These are phyloP conservation scores for Kalmusia sp. DNA, from an alignment of 2,329 filamentous ascomycete species.

Conservation along the genomic window DNA sequence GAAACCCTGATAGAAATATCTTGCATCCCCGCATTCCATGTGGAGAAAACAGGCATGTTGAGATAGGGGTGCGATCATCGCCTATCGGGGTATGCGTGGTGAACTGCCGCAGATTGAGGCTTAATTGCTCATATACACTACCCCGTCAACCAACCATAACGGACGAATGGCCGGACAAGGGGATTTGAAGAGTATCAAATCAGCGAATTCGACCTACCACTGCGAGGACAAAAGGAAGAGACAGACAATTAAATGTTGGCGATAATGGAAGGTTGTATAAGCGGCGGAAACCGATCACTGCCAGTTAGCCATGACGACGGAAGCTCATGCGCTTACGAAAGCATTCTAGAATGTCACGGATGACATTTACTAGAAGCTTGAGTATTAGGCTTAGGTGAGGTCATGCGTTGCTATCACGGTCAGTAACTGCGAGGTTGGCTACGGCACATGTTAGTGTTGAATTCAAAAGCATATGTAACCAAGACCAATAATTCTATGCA, in stretches of 20 bases:
- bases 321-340: no score
- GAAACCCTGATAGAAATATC: not conserved
- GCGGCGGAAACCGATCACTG: no score
- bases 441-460: not conserved
- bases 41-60: constrained; percentile 4
- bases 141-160: constrained; percentile 13
- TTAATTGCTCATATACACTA: constrained; percentile 23
- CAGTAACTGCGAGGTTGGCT: no score
- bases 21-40: constrained; percentile 9
- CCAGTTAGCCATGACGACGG: no score
- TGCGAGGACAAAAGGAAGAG: not conserved
- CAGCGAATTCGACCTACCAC: not conserved
- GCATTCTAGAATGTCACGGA: no score
- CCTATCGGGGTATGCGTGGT: constrained; percentile 16
- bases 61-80: constrained; percentile 12
- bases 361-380: no score
- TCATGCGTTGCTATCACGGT: no score
- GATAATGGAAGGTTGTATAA: no score
- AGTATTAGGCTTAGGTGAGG: no score
- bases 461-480: not conserved
- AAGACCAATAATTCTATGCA: not conserved
- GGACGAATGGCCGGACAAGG: constrained; percentile 3
- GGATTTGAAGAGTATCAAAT: not conserved
- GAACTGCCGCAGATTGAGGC: constrained; percentile 30
- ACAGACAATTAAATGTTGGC: not conserved